A percentile compares a stretch with the other conserved stretches of the same genome.
phyloP scores from a whole-genome alignment of 352 stramenopile species.

The Phytophthora ohioensis region DNA sequence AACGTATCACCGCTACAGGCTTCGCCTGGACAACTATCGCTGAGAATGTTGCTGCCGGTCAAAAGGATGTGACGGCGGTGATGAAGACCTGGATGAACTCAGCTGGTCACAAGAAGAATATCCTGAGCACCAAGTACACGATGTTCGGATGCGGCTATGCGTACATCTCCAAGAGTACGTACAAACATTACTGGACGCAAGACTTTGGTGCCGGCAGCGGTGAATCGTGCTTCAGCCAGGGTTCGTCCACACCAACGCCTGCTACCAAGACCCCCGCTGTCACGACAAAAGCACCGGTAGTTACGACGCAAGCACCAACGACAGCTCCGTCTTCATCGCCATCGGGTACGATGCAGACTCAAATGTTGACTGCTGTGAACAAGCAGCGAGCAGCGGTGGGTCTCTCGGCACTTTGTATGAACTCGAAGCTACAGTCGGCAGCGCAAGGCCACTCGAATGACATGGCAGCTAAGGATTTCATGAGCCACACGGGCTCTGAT shows the following conservation, averaged over 20 bases:
- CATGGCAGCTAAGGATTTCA: constrained; percentile 52
- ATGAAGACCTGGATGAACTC: constrained; percentile 74
- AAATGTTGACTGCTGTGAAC: constrained; percentile 59
- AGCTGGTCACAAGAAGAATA: constrained; percentile 51
- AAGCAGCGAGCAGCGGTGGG: constrained; percentile 42
- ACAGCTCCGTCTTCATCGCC: constrained; percentile 1
- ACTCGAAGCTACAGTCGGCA: constrained; percentile 36
- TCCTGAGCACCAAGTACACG: constrained; percentile 42
- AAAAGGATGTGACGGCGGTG: constrained; percentile 48
- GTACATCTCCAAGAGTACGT: constrained; percentile 39
- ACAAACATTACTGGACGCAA: constrained; percentile 69
- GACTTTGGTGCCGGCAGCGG: constrained; percentile 45
- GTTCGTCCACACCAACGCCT: not conserved
- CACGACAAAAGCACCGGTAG: constrained; percentile 6
- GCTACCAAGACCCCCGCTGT: constrained; percentile 24
- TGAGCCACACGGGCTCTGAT: constrained; percentile 54
- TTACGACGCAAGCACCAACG: not conserved
- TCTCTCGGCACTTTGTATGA: constrained; percentile 43
- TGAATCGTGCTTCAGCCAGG: constrained; percentile 31
- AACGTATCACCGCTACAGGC: constrained; percentile 50
- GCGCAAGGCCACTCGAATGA: constrained; percentile 44
- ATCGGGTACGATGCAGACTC: constrained; percentile 26
- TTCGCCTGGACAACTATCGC: constrained; percentile 59
- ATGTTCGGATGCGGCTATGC: constrained; percentile 43
- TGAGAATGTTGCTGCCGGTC: constrained; percentile 66